Base-by-base conservation (phyloP, 2,329 filamentous ascomycete species). In the Penicillium sp. region DNA sequence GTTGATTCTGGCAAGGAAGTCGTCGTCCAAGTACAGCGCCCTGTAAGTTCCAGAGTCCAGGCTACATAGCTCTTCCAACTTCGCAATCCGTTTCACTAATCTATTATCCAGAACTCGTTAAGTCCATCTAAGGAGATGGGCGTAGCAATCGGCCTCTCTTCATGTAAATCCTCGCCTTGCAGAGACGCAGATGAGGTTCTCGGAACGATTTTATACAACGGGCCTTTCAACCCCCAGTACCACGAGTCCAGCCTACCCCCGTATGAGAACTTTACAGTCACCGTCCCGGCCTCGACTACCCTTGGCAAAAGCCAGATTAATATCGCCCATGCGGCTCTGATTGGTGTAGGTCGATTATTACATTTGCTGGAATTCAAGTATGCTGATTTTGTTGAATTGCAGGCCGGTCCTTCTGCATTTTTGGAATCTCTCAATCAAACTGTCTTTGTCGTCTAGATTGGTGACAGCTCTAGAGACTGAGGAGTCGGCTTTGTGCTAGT, bases 261-360 rank as follows among this genome's bases (percentile, higher is more conserved):
- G 1, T 72, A 72, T 36, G 50, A 72, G 56, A 72, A 72, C 62
- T 69, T 70, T 49, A 67, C 62, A 1, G 64, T 72, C 10, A 64
- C 48, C 0, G 51, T 72, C 12, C 70, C 70, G 0, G 44, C 58
- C 2, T 30, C 28, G 0, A 40, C 63, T 5, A 41, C 51, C 0
- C 35, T 53, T 5, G 67, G 67, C 0, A 44, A 53, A 2, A 64
- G 60, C 8, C 53, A 66, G 11, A 53, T 72, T 11, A 68, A 66
- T 12, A 55, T 72, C 4, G 67, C 69, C 0, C 69, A 72, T 55
- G 61, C 67, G 6, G 49, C 67, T 3, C 53, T 70, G 14, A 56
- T 70, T n/a, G 69, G 69, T 7, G 69, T 72, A 60, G 65, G 68
- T 66, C 8, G 5, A 47, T 3, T 28, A 9, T 35, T 16, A 11